Conservation (phyloP, 768 basidiomycete species). For the Xerocomellus chrysenteron region DNA sequence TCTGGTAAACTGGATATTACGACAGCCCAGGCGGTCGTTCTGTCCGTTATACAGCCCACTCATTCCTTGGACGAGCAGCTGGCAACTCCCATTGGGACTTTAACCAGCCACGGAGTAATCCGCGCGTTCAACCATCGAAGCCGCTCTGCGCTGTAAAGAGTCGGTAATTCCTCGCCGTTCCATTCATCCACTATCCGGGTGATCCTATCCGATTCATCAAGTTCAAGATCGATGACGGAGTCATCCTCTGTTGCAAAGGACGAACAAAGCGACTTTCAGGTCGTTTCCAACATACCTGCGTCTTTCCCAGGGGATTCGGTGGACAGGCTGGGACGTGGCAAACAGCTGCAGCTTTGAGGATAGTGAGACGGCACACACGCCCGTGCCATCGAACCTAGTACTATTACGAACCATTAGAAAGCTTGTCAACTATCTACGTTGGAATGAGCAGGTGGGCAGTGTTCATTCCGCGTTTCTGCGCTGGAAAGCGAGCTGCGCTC, state of each 20-base stretch:
- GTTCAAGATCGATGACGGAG: not conserved
- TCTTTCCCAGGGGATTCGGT: not conserved
- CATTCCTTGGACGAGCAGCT: not conserved
- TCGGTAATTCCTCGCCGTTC: not conserved
- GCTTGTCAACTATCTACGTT: not conserved
- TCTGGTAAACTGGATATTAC: too few species aligned
- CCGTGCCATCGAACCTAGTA: not conserved
- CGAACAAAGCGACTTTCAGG: not conserved
- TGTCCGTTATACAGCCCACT: not conserved
- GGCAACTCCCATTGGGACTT: not conserved
- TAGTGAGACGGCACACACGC: not conserved
- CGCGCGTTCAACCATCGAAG: not conserved
- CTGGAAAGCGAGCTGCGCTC: too few species aligned
- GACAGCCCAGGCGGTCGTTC: too few species aligned
- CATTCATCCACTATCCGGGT: not conserved
- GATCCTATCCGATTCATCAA: too few species aligned
- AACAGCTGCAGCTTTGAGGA: conserved; percentile 22
- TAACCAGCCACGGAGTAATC: not conserved
- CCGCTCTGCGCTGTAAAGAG: not conserved
- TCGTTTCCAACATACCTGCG: not conserved
- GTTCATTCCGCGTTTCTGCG: too few species aligned
- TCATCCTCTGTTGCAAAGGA: not conserved
- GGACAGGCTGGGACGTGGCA: conserved; percentile 40
- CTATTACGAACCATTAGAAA: not conserved
- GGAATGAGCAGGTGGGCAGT: not conserved